A percentile compares a stretch with the other conserved stretches of the same genome.
Conservation (phyloP, 169 alveolate genomes). For the Plasmodium gonderi region DNA sequence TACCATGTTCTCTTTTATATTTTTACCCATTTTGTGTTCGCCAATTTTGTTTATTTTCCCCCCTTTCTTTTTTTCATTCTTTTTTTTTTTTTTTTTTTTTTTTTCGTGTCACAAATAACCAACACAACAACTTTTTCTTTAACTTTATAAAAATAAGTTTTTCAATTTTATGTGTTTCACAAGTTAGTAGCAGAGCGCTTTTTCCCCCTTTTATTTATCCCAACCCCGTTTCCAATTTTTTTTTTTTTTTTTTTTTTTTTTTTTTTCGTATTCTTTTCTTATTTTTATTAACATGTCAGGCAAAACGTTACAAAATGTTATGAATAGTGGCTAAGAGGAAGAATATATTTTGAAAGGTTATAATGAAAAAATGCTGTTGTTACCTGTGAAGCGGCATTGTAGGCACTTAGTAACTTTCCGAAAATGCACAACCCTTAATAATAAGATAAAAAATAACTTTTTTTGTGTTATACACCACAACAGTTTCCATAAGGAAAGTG, state of each 20-base stretch:
- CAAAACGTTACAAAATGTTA: too few relatives aligned
- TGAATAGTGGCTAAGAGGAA: too few relatives aligned
- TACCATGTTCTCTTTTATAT: too few relatives aligned
- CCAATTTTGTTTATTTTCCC: background rate
- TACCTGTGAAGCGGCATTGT: background rate
- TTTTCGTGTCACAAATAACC: background rate
- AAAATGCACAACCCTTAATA: background rate
- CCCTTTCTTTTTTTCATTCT: background rate
- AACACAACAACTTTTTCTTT: background rate
- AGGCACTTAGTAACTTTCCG: background rate
- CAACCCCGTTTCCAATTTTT: too few relatives aligned
- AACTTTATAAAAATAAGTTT: background rate
- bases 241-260: too few relatives aligned
- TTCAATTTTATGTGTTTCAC: background rate
- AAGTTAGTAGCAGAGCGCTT: too few relatives aligned
- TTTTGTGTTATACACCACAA: background rate
- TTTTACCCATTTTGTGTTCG: too few relatives aligned
- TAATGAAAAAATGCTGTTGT: constrained; percentile 26
- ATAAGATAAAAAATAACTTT: background rate
- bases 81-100: background rate
- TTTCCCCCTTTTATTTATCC: too few relatives aligned
- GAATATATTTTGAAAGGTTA: too few relatives aligned
- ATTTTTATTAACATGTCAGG: too few relatives aligned
- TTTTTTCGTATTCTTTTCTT: too few relatives aligned
- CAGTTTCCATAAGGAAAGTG: background rate